phyloP scores from a whole-genome alignment of 306 rosid species.

The Amphicarpaea edgeworthii region DNA sequence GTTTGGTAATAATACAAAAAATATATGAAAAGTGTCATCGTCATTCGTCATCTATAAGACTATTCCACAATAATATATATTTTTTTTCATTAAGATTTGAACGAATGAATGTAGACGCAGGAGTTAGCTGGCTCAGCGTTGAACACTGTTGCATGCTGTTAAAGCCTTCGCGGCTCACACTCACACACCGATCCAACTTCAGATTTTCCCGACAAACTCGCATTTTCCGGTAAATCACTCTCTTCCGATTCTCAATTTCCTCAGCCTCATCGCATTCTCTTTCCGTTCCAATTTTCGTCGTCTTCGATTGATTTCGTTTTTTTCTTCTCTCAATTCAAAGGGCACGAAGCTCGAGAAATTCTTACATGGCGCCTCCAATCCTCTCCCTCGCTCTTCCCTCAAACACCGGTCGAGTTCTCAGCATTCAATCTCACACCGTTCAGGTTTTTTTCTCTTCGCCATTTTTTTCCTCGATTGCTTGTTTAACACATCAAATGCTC shows the following conservation, averaged over 20 bases:
- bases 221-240: conserved; percentile 51
- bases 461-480: conserved; percentile 2
- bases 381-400: conserved; percentile 76
- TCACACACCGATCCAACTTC: neutral
- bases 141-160: conserved; percentile 44
- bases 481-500: neutral
- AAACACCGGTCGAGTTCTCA: conserved; percentile 78
- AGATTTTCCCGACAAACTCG: conserved; percentile 33
- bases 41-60: neutral
- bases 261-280: neutral
- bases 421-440: conserved; percentile 88
- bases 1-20: neutral
- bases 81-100: too few relatives aligned
- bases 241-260: neutral
- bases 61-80: neutral
- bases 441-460: conserved; percentile 57
- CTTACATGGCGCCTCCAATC: conserved; percentile 72
- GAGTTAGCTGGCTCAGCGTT: conserved; percentile 7
- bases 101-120: conserved; percentile 21
- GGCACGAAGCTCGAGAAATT: conserved; percentile 36
- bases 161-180: conserved; percentile 24
- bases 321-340: conserved; percentile 30
- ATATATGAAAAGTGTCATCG: neutral
- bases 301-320: neutral
- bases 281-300: neutral